A percentile compares a stretch with the other conserved stretches of the same genome.
These are phyloP conservation scores for Thelonectria olida DNA, from an alignment of 2,329 filamentous ascomycete species.

Conservation along the genomic window DNA sequence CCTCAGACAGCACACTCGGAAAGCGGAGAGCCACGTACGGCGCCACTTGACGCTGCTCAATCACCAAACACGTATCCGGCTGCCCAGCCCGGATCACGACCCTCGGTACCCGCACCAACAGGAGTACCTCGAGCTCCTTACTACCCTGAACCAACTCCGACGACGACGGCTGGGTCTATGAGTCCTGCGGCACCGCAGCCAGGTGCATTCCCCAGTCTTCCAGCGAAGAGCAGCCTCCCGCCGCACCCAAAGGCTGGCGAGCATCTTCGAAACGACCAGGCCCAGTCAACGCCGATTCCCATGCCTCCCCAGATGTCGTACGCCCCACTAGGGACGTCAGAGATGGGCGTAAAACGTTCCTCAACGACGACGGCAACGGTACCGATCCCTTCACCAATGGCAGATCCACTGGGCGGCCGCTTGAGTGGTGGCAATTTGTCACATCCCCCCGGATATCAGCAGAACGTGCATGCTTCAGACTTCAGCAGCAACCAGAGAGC, in stretches of 20 bases:
- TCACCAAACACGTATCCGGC: conserved; percentile 43
- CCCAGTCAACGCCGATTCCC: conserved; percentile 49
- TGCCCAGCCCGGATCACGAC: conserved; percentile 37
- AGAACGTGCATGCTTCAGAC: conserved; percentile 63
- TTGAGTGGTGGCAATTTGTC: conserved; percentile 44
- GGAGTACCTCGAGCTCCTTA: conserved; percentile 46
- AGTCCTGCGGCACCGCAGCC: conserved; percentile 66
- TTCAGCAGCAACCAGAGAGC: conserved; percentile 58
- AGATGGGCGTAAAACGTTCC: conserved; percentile 56
- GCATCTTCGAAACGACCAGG: conserved; percentile 47
- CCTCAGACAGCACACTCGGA: conserved; percentile 53
- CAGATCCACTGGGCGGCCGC: conserved; percentile 38
- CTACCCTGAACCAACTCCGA: conserved; percentile 54
- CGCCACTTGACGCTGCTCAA: conserved; percentile 37
- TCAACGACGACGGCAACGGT: conserved; percentile 53
- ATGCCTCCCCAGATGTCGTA: conserved; percentile 60
- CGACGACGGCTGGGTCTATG: conserved; percentile 43
- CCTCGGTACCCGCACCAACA: conserved; percentile 56
- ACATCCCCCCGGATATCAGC: conserved; percentile 66
- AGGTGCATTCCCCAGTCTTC: conserved; percentile 60
- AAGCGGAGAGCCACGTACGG: conserved; percentile 27
- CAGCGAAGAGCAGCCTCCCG: conserved; percentile 49
- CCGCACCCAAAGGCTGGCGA: conserved; percentile 63
- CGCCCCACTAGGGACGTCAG: conserved; percentile 54
- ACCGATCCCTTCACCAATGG: conserved; percentile 38